phyloP scores from a whole-genome alignment of 164 flowering plant genomes.

The Stephania japonica region DNA sequence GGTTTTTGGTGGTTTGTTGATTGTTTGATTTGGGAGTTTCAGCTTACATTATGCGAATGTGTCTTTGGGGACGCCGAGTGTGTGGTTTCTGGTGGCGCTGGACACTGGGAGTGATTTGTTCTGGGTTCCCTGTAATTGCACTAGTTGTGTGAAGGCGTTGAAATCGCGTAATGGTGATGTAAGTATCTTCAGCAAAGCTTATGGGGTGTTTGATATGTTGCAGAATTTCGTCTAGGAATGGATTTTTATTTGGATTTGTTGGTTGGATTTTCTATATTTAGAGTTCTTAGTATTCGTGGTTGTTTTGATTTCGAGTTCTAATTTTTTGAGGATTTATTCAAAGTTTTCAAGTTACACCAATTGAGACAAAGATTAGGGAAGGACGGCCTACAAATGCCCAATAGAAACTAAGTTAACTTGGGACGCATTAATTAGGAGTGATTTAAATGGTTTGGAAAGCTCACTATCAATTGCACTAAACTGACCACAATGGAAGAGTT shows the following conservation, averaged over 20 bases:
- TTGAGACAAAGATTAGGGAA: too few species aligned
- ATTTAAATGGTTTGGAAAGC: too few species aligned
- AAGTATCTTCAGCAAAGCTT: slow-evolving; percentile 11
- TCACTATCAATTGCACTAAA: too few species aligned
- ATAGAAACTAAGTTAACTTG: too few species aligned
- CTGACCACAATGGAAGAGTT: too few species aligned
- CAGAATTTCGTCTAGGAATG: background rate
- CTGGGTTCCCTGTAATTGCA: slow-evolving; percentile 90
- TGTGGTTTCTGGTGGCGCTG: slow-evolving; percentile 70
- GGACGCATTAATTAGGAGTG: too few species aligned
- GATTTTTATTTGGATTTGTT: too few species aligned
- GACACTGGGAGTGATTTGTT: slow-evolving; percentile 88
- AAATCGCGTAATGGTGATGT: slow-evolving; percentile 27
- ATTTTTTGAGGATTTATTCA: background rate
- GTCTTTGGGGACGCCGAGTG: slow-evolving; percentile 71
- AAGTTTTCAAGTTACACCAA: too few species aligned
- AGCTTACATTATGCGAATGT: slow-evolving; percentile 80
- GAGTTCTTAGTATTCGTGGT: background rate
- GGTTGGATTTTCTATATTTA: background rate
- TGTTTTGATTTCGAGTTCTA: background rate
- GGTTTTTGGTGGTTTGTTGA: background rate
- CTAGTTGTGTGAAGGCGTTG: slow-evolving; percentile 32
- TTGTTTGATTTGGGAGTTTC: slow-evolving; percentile 11
- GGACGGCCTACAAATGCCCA: too few species aligned
- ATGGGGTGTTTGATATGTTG: background rate